phyloP scores from a whole-genome alignment of 495 filamentous ascomycete genomes.

The Bryoglossum gracile region DNA sequence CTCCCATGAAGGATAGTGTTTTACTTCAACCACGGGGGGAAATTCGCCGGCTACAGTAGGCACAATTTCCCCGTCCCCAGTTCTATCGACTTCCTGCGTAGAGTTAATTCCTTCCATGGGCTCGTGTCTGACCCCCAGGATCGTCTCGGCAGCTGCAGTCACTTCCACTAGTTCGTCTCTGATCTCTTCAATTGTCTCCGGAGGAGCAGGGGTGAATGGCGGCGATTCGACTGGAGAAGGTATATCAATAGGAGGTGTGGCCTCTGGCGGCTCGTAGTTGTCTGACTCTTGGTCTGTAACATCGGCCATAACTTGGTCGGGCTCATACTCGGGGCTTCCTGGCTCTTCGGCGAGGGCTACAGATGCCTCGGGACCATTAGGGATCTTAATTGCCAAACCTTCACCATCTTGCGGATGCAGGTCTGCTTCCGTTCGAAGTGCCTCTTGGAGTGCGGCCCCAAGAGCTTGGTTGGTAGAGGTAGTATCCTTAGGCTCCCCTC shows the following conservation, averaged over 20 bases:
- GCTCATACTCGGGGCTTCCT: constrained; percentile 15
- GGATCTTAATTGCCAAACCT: background rate
- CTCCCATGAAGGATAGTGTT: constrained; percentile 27
- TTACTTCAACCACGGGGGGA: constrained; percentile 28
- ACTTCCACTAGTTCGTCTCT: background rate
- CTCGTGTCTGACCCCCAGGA: background rate
- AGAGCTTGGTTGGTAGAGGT: constrained; percentile 15
- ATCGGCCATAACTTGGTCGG: constrained; percentile 1
- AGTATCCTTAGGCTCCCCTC: background rate
- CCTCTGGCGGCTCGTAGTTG: constrained; percentile 54
- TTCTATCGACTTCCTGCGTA: background rate
- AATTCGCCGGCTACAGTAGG: constrained; percentile 23
- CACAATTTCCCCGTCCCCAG: background rate
- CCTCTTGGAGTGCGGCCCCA: constrained; percentile 20
- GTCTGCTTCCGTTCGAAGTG: constrained; percentile 18
- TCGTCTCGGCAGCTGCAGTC: constrained; percentile 18
- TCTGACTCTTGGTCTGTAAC: constrained; percentile 31
- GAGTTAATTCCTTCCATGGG: constrained; percentile 2
- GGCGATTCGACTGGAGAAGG: constrained; percentile 14
- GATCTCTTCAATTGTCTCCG: constrained; percentile 5
- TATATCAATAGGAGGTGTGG: constrained; percentile 10
- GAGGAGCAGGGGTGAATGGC: constrained; percentile 25
- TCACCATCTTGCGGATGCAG: constrained; percentile 18
- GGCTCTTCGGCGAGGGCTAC: too few species aligned
- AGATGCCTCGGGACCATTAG: constrained; percentile 1